Evolutionary conservation across 176 grass and related monocot genomes (phyloP).

Genomic region (Ananas comosus): DNA sequence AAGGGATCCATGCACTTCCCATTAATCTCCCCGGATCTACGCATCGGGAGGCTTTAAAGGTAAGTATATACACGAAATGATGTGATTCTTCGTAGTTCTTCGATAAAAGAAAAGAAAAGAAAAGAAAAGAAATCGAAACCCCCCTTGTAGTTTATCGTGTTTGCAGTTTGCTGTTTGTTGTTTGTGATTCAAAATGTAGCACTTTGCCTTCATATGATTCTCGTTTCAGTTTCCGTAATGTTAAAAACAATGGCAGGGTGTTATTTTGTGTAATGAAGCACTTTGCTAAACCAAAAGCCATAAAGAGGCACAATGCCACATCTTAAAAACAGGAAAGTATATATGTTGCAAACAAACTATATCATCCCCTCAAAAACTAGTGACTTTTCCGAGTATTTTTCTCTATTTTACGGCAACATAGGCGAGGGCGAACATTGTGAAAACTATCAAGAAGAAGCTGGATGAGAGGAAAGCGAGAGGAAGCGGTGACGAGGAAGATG

Average conservation of each 20-base stretch:
- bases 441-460: not conserved
- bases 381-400: not conserved
- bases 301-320: no score
- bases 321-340: no score
- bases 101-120: not conserved
- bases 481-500: not conserved
- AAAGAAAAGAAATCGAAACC: no score
- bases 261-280: no score
- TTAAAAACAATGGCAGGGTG: not conserved
- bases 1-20: constrained; percentile 10
- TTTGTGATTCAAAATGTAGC: no score
- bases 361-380: no score
- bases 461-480: constrained; percentile 11
- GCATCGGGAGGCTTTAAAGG: constrained; percentile 18
- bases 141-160: no score
- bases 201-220: no score
- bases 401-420: not conserved
- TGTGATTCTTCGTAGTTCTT: not conserved
- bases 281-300: no score
- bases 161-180: no score
- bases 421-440: constrained; percentile 17
- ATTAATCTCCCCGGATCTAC: constrained; percentile 15
- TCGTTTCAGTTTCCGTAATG: no score
- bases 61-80: not conserved
- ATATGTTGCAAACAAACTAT: no score